These are phyloP conservation scores for Tubosaeta sp. DNA, from an alignment of 768 basidiomycete genomes.

Conservation along the genomic window DNA sequence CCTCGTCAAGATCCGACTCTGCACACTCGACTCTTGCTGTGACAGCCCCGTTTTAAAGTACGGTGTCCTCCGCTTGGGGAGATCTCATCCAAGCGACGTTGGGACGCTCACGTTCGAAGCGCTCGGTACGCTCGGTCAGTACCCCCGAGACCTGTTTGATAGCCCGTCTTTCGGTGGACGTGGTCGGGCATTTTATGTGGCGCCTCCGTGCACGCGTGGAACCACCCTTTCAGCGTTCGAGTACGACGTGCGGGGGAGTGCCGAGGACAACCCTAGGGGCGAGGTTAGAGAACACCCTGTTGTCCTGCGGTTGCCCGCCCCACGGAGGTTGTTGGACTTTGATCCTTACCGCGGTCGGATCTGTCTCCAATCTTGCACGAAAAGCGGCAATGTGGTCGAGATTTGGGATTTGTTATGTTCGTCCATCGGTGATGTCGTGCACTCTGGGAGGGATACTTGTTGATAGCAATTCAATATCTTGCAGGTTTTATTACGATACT, in stretches of 20 bases:
- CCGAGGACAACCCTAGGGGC: background rate
- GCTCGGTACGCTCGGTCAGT: background rate
- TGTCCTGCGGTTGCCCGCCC: background rate
- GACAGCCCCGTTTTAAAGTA: background rate
- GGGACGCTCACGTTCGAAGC: constrained; percentile 10
- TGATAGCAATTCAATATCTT: no score
- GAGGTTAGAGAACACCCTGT: constrained; percentile 1
- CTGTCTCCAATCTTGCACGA: constrained; percentile 3
- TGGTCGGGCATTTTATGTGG: constrained; percentile 5
- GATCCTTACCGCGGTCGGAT: constrained; percentile 19
- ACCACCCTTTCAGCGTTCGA: constrained; percentile 8
- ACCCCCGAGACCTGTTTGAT: background rate
- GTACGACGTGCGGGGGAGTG: constrained; percentile 6
- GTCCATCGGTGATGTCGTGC: background rate
- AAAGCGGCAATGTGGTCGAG: constrained; percentile 5
- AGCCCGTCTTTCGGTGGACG: constrained; percentile 11
- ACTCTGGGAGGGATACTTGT: background rate
- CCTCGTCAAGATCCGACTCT: constrained; percentile 9
- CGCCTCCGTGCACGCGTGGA: background rate
- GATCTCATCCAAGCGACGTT: background rate
- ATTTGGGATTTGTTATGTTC: constrained; percentile 4
- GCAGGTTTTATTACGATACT: no score
- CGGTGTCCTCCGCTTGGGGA: constrained; percentile 9
- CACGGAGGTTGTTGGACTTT: constrained; percentile 7
- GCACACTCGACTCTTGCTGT: background rate